These are phyloP conservation scores for Pontederia paniculata DNA, from an alignment of 176 grass and related monocot species.

Conservation along the genomic window DNA sequence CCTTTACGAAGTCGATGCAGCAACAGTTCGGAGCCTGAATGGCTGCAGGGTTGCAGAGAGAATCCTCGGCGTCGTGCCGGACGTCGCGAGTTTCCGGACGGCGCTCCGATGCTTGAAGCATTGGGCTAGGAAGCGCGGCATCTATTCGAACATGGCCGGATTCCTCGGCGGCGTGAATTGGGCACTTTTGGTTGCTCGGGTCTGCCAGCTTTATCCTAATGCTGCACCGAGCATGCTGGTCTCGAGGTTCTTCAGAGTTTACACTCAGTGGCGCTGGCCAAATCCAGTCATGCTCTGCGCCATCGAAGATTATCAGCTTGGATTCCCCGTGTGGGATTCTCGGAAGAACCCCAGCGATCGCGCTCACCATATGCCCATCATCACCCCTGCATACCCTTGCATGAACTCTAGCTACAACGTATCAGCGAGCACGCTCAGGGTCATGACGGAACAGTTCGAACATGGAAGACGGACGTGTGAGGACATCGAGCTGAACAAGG, in stretches of 20 bases:
- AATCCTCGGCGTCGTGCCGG: slow-evolving; percentile 88
- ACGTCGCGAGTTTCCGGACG: slow-evolving; percentile 72
- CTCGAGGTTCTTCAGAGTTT: slow-evolving; percentile 81
- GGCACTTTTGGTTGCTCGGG: slow-evolving; percentile 71
- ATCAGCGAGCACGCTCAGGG: slow-evolving; percentile 69
- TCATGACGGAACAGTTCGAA: slow-evolving; percentile 86
- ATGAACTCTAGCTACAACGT: slow-evolving; percentile 99
- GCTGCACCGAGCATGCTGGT: slow-evolving; percentile 85
- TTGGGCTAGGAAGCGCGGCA: slow-evolving; percentile 75
- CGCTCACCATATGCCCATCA: slow-evolving; percentile 89
- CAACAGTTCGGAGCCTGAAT: slow-evolving; percentile 86
- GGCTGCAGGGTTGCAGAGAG: slow-evolving; percentile 87
- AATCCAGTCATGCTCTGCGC: slow-evolving; percentile 85
- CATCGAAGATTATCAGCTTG: slow-evolving; percentile 77
- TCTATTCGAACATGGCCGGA: slow-evolving; percentile 97
- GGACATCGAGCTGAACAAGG: slow-evolving; percentile 89
- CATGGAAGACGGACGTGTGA: slow-evolving; percentile 72
- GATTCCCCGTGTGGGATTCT: slow-evolving; percentile 93
- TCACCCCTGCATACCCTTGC: slow-evolving; percentile 93
- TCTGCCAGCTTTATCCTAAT: slow-evolving; percentile 94
- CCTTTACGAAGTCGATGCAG: slow-evolving; percentile 78
- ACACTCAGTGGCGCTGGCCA: slow-evolving; percentile 78
- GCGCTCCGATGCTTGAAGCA: slow-evolving; percentile 75
- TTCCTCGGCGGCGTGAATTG: too few species aligned
- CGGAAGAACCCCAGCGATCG: slow-evolving; percentile 74